Base-by-base conservation (phyloP, 306 rosid species). In the Nissolia schottii region DNA sequence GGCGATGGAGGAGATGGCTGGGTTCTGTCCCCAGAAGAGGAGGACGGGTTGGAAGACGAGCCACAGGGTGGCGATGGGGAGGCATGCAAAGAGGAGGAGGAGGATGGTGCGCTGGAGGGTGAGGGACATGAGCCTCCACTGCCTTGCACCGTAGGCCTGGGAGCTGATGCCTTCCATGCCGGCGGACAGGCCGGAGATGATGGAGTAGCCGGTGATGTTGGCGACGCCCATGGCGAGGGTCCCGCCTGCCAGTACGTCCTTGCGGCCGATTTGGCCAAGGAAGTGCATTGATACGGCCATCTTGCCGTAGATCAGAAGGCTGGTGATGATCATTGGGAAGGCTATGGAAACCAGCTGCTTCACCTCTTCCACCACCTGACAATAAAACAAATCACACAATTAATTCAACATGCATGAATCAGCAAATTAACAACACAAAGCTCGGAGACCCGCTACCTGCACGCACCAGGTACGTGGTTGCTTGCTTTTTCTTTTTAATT, bases 161-260 rank as follows among this genome's bases (percentile, higher is more conserved):
- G 87, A 87, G 10, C 85, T 70, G n/a, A 87, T 85, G 3, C 81
- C 83, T n/a, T 85, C 86, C 85, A 85, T 82, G 29, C 89, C 86
- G 0, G 75, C 0, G 12, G 84, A 81, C 9, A 85, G 86, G 23
- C 86, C 81, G 5, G 78, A 75, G 24, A 87, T 41, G 18, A 87
- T 53, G 7, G 87, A 85, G 71, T 60, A 85, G 5, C 89, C 84
- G 0, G 65, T 66, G 23, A 82, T 75, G 79, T 87, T 87, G n/a
- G 79, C 86, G 1, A 80, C 19, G 32, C 82, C 75, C 3, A 84
- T 87, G 24, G 80, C 85, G 1, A 87, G 73, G 59, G 75, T 66
- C 1, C 89, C 89, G 1, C 87, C 79, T 0, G 87, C 80, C 5
- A 85, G 58, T 25, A 77, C 57, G 3, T 71, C 71, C 27, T 69